Conservation (phyloP, 345 rosid genomes). For the Bruguiera gymnorhiza region DNA sequence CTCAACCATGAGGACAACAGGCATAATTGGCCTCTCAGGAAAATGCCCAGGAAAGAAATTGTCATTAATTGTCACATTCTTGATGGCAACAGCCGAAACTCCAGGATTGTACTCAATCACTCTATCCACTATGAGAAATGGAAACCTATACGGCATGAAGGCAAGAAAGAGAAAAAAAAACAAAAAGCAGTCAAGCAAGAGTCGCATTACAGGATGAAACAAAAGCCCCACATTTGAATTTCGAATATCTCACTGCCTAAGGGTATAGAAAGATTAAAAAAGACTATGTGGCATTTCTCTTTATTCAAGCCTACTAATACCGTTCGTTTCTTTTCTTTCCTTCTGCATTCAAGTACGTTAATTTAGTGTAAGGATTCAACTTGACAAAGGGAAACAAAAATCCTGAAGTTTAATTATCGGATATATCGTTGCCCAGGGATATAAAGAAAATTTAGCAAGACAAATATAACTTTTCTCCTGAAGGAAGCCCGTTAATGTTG, state of each 20-base stretch:
- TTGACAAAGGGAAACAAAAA: no score
- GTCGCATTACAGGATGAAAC: not conserved
- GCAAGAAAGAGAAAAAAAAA: not conserved
- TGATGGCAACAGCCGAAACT: slow-evolving; percentile 88
- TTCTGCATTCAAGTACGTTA: not conserved
- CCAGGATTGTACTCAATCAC: slow-evolving; percentile 94
- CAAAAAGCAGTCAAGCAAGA: not conserved
- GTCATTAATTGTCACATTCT: slow-evolving; percentile 95
- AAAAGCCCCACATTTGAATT: not conserved
- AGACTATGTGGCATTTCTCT: no score
- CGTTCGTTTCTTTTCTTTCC: no score
- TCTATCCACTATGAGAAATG: slow-evolving; percentile 97
- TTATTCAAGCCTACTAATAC: no score
- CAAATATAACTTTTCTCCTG: no score
- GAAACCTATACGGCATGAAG: slow-evolving; percentile 53
- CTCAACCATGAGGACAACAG: slow-evolving; percentile 99
- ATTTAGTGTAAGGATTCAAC: not conserved
- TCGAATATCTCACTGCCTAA: not conserved
- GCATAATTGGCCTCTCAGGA: slow-evolving; percentile 98
- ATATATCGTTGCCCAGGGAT: no score
- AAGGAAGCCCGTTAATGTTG: no score
- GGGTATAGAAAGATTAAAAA: no score
- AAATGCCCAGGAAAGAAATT: slow-evolving; percentile 99
- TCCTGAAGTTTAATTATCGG: no score
- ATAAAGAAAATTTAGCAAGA: no score